These are phyloP conservation scores for Lenwebbia sp. DNA, from an alignment of 345 rosid species.

Conservation along the genomic window DNA sequence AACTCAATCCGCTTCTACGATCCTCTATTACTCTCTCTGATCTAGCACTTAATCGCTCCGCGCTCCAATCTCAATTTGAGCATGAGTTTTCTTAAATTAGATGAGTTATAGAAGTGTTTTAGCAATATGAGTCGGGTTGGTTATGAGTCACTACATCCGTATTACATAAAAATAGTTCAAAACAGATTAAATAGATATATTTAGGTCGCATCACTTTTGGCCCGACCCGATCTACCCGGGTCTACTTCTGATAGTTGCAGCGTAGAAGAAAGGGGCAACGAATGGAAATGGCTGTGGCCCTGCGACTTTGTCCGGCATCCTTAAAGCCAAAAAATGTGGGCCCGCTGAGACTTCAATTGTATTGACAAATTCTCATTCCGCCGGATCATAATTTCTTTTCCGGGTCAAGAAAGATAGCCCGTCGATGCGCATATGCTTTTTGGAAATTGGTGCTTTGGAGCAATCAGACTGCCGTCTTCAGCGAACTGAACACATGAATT, in stretches of 20 bases:
- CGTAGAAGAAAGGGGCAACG: background rate
- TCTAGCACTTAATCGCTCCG: too few relatives aligned
- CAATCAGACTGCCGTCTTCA: background rate
- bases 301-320: background rate
- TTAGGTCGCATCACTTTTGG: too few relatives aligned
- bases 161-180: too few relatives aligned
- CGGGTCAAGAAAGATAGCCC: background rate
- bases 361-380: background rate
- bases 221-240: too few relatives aligned
- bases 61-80: rapidly evolving
- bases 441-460: background rate
- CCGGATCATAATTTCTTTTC: background rate
- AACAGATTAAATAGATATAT: too few relatives aligned
- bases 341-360: background rate
- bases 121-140: too few relatives aligned
- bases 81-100: too few relatives aligned
- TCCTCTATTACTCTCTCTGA: too few relatives aligned
- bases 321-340: background rate
- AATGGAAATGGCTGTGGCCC: background rate
- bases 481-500: background rate
- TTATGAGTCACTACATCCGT: too few relatives aligned
- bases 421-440: background rate
- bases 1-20: too few relatives aligned
- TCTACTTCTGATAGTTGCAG: background rate
- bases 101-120: too few relatives aligned